Evolutionary conservation across 805 yeast genomes (phyloP).

Genomic region (Suhomyces kilbournensis): DNA sequence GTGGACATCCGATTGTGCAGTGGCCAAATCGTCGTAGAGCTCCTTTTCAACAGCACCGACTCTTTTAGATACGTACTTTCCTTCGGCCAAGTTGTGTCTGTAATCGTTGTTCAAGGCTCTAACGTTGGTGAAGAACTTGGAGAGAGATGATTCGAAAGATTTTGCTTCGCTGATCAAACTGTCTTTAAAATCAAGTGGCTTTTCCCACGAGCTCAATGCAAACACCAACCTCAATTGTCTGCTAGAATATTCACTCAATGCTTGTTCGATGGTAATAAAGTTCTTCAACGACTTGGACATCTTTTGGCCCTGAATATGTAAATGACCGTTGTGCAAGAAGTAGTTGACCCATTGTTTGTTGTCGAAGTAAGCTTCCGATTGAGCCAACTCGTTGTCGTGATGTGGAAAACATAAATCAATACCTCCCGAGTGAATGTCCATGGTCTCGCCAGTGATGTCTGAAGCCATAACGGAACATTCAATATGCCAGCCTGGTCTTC

Average conservation of each 20-base stretch:
- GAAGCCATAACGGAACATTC: slow-evolving; percentile 99
- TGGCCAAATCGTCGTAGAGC: slow-evolving; percentile 48
- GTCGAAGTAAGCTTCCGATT: slow-evolving; percentile 88
- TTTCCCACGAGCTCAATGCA: slow-evolving; percentile 90
- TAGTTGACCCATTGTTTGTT: slow-evolving; percentile 95
- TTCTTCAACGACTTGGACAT: slow-evolving; percentile 95
- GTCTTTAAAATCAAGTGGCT: slow-evolving; percentile 88
- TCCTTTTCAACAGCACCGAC: slow-evolving; percentile 52
- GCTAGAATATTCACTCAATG: slow-evolving; percentile 63
- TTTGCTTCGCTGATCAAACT: slow-evolving; percentile 72
- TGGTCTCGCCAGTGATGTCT: slow-evolving; percentile 73
- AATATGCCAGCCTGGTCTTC: slow-evolving; percentile 99
- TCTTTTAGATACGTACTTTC: slow-evolving; percentile 60
- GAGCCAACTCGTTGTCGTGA: slow-evolving; percentile 98
- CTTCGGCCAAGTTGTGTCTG: slow-evolving; percentile 45
- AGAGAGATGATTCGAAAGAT: slow-evolving; percentile 67
- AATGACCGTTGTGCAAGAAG: slow-evolving; percentile 94
- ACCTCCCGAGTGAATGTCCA: slow-evolving; percentile 97
- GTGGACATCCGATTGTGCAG: slow-evolving; percentile 60
- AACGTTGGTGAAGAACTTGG: slow-evolving; percentile 83
- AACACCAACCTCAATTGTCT: slow-evolving; percentile 90
- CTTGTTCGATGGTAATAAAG: slow-evolving; percentile 92
- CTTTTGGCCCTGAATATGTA: slow-evolving; percentile 97
- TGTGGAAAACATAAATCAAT: slow-evolving; percentile 97
- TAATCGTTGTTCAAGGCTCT: slow-evolving; percentile 75